Base-by-base conservation (phyloP, 331 rosid genomes). In the Spiraea crenata region DNA sequence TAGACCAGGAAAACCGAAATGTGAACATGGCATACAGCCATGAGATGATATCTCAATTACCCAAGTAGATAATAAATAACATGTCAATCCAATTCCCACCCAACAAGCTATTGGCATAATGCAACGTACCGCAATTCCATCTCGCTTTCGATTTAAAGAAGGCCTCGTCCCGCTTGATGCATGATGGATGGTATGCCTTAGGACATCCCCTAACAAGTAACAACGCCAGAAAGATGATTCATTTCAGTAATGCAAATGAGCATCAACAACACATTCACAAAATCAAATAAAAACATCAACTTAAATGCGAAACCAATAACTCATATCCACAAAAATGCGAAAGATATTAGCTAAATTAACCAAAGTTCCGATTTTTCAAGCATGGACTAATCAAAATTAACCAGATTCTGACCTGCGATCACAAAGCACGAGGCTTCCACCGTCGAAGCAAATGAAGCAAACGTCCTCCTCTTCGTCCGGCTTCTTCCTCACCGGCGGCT, bases 391-490 rank as follows among this genome's bases (percentile, higher is more conserved):
- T 12, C 57, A 7, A 49, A 57, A 45, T 38, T 48, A 64, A 60
- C 45, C 11, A 1, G 52, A 57, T 58, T 45, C 75, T 57, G 37
- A 95, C 99, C 99, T 88, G 71, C 96, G 96, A 89, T 95, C 99
- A 69, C 99, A 95, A 67, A 95, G 96, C 71, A 95, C 99, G 17
- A 91, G 96, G 71, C 88, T 91, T 39, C 99, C 99, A 1, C 99
- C 99, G 40, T 95, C 99, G 65, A 95, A 95, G 86, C 99, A 95
- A 12, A 95, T 88, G 66, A 95, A 95, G 71, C 99, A 95, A 52
- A 95, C 98, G 61, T 91, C 99, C 52, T 95, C 99, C 51, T 89
- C 99, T 3, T 91, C 98, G 55, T 62, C 48, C 34, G 72, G 78
- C 65, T 67, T 51, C 81, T 70, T 85, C 80, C 59, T 82, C 70